Conservation (phyloP, 2,329 filamentous ascomycete species). For the Aspergillus japonicus region DNA sequence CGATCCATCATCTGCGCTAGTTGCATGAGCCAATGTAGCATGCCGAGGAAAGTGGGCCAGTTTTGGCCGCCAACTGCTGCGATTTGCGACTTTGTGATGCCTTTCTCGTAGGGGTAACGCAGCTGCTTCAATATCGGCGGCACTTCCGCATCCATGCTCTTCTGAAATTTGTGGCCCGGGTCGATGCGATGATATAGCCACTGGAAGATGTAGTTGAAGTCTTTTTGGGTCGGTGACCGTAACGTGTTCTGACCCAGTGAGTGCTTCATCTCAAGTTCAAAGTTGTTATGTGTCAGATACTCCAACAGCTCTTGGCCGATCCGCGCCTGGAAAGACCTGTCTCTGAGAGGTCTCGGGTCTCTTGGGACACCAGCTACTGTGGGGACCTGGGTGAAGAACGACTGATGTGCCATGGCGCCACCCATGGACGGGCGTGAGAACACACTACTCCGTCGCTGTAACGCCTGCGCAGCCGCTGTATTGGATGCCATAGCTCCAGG, state of each 20-base stretch:
- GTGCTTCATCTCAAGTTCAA: slow-evolving; percentile 97
- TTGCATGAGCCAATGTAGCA: slow-evolving; percentile 99
- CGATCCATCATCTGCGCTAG: slow-evolving; percentile 89
- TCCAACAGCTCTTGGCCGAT: slow-evolving; percentile 89
- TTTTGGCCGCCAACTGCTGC: slow-evolving; percentile 94
- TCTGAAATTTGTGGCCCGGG: slow-evolving; percentile 87
- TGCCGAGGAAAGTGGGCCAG: slow-evolving; percentile 89
- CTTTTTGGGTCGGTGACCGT: slow-evolving; percentile 93
- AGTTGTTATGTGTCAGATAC: slow-evolving; percentile 89
- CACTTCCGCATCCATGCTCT: slow-evolving; percentile 92
- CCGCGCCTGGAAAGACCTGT: slow-evolving; percentile 73
- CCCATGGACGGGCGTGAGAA: slow-evolving; percentile 69
- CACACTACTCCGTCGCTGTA: slow-evolving; percentile 76
- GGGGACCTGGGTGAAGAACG: slow-evolving; percentile 89
- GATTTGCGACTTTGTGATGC: slow-evolving; percentile 94
- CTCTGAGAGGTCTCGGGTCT: slow-evolving; percentile 82
- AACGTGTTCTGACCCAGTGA: slow-evolving; percentile 85
- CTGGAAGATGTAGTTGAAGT: slow-evolving; percentile 97
- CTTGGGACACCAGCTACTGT: slow-evolving; percentile 76
- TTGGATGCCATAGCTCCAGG: slow-evolving; percentile 55
- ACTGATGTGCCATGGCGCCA: slow-evolving; percentile 74
- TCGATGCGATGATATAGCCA: slow-evolving; percentile 97
- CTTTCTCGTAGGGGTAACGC: slow-evolving; percentile 91
- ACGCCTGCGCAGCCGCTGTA: slow-evolving; percentile 56
- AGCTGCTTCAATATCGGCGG: slow-evolving; percentile 89